phyloP scores from a whole-genome alignment of 2,329 filamentous ascomycete species.

The Capronia epimyces region DNA sequence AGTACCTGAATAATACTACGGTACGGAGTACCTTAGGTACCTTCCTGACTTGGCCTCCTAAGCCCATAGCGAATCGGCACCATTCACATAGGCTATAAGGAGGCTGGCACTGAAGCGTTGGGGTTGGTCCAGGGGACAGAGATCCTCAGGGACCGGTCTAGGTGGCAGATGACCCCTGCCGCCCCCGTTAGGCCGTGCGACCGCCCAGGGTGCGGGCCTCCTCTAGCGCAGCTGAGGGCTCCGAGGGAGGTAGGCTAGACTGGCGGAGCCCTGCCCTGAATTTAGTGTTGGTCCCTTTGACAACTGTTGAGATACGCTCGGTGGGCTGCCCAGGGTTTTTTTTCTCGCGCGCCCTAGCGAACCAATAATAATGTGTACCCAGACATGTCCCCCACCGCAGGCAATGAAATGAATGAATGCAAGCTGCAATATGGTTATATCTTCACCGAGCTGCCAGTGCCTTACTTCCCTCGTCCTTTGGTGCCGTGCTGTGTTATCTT shows the following conservation, averaged over 20 bases:
- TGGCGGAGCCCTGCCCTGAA: slow-evolving; percentile 2
- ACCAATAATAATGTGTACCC: not conserved
- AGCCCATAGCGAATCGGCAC: no score
- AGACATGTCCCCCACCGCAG: not conserved
- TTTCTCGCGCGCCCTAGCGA: not conserved
- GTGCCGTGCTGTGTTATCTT: not conserved
- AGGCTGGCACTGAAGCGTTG: no score
- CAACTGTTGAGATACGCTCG: slow-evolving; percentile 5
- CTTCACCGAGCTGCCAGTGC: not conserved
- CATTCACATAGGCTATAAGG: no score
- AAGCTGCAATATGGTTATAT: not conserved
- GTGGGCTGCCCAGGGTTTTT: not conserved
- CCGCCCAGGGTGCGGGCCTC: no score
- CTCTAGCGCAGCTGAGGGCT: not conserved
- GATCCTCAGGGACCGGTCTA: no score
- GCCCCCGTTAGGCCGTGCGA: no score
- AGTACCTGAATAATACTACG: no score
- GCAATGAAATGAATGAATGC: not conserved
- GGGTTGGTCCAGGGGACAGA: no score
- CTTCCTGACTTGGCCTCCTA: no score
- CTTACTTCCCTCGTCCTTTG: not conserved
- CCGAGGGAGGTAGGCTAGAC: not conserved
- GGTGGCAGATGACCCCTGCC: no score
- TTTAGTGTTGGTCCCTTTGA: slow-evolving; percentile 3
- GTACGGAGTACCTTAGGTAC: no score